Evolutionary conservation across 129 eudicot species (phyloP), one percentile per base, ranked within the genome.

Genomic region (Scalesia atractyloides): DNA sequence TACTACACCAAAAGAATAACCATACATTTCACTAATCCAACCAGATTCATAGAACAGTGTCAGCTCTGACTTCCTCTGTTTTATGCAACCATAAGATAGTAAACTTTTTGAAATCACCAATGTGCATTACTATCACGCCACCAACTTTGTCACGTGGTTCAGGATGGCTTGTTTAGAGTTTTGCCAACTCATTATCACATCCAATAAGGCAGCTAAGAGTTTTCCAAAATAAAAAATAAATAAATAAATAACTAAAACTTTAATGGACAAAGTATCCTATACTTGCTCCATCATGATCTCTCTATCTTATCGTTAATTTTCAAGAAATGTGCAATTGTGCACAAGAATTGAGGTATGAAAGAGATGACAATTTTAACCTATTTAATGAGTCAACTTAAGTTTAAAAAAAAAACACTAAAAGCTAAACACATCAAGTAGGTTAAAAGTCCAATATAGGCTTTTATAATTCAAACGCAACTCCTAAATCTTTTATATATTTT

Each of bases 11-110:
- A 94, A 90, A 18, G 97, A 85, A 79, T 94, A 94, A 49, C 98
- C 98, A 70, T 94, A 94, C 98, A 94, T 94, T 82, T 94, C 98
- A 73, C 98, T 94, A 46, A 94, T 90, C 98, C 98, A 94, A 37
- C 98, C 98, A 69, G 96, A 64, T 68, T 86, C 90, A 53, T 94
- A 94, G 61, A 80, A 88, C 95, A 51, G 82, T 86, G 79, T 90
- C 98, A 3, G 95, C 93, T 65, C 98, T 85, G 63, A 94, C 97
- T 81, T 94, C 98, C 85, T 94, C 93, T 26, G 96, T 94, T 85
- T 94, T 94, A 61, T 87, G 97, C 81, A 90, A 80, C 98, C 98
- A 94, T 18, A 85, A 80, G 62, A 88, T 41, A 19, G 97, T 89
- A 81, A 94, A 90, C 78, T 84, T 94, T 61, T 82, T 83, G 36